Evolutionary conservation across 1,284 basidiomycete species (phyloP).

Genomic region (Ganoderma sinense): DNA sequence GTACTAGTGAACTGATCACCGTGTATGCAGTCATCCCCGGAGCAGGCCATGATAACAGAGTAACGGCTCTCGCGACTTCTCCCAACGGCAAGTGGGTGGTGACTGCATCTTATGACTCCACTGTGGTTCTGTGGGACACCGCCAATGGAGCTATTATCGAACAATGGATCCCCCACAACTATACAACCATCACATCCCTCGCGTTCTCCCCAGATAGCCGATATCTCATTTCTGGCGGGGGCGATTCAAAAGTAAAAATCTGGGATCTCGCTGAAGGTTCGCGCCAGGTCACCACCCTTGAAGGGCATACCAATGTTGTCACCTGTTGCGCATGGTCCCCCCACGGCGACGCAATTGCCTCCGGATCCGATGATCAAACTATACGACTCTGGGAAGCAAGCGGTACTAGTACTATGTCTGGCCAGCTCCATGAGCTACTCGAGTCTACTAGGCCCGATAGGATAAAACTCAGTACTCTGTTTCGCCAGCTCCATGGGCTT

Average conservation of each 20-base stretch:
- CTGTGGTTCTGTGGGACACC: neutral
- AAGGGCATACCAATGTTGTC: neutral
- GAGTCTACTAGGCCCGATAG: no score
- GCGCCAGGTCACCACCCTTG: neutral
- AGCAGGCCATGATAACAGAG: neutral
- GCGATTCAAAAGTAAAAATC: neutral
- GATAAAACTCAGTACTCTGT: constrained; percentile 9
- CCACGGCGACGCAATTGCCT: neutral
- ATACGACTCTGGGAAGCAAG: neutral
- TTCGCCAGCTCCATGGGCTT: no score
- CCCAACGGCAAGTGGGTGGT: neutral
- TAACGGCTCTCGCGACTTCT: neutral
- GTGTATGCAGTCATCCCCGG: neutral
- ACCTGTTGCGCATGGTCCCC: neutral
- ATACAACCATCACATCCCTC: neutral
- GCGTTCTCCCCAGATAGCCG: neutral
- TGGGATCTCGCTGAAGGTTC: neutral
- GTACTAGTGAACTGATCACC: neutral
- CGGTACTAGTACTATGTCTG: neutral
- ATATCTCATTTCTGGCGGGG: neutral
- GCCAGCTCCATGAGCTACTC: neutral
- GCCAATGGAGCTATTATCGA: neutral
- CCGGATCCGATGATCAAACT: neutral
- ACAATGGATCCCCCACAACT: neutral
- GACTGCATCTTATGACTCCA: neutral